Conservation (phyloP, 345 rosid genomes). For the Euphorbia lathyris region DNA sequence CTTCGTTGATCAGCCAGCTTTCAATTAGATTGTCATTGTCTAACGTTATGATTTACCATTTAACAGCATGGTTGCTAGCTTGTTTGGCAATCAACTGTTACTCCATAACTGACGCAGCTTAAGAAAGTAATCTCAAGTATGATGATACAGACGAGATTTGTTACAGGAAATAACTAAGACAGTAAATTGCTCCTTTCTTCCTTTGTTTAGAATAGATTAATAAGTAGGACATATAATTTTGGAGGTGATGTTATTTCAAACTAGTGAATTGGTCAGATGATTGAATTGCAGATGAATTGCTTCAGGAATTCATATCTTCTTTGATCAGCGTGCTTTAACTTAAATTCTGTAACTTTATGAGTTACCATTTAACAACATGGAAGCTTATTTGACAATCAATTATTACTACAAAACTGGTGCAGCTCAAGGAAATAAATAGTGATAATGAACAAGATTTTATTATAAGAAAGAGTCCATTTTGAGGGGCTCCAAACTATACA, state of each 20-base stretch:
- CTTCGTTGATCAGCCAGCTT: not conserved
- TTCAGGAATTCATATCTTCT: not conserved
- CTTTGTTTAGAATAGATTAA: too few species aligned
- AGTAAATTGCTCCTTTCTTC: not conserved
- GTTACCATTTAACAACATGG: not conserved
- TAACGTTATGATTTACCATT: not conserved
- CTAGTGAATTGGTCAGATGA: not conserved
- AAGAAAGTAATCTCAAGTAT: not conserved
- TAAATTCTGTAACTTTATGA: not conserved
- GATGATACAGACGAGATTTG: not conserved
- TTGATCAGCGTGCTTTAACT: not conserved
- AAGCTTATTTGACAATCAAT: not conserved
- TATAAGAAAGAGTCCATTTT: not conserved
- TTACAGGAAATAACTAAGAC: not conserved
- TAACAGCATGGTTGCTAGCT: not conserved
- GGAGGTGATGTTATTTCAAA: too few species aligned
- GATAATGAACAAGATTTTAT: not conserved
- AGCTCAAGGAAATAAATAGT: not conserved
- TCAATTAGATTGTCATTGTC: not conserved
- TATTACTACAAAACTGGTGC: not conserved
- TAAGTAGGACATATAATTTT: not conserved
- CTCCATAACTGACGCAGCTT: not conserved
- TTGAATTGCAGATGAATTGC: not conserved
- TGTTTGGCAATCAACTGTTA: not conserved
- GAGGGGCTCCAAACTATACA: not conserved